Percentiles rank a stretch among this genome's conserved stretches.
phyloP scores from a whole-genome alignment of 192 early-diverging fungal genomes.

The Blastocladiella britannica region DNA sequence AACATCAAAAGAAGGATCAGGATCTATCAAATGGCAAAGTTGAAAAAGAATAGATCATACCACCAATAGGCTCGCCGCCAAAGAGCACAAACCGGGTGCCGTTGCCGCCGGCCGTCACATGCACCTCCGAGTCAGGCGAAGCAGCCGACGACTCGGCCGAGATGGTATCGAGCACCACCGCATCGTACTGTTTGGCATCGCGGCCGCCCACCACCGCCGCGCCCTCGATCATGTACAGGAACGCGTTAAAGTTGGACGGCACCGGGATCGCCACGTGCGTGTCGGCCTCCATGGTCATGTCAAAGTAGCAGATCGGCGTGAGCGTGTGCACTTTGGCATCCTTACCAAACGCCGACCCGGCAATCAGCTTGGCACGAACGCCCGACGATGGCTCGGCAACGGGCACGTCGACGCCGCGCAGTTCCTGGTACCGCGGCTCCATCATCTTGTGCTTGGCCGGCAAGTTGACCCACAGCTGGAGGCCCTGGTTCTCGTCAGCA shows the following conservation, averaged over 20 bases:
- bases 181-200: conserved; percentile 4
- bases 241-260: too few relatives aligned
- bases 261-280: conserved; percentile 34
- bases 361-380: conserved; percentile 58
- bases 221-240: too few relatives aligned
- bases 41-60: too few relatives aligned
- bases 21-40: too few relatives aligned
- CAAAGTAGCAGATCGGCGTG: conserved; percentile 60
- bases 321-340: conserved; percentile 47
- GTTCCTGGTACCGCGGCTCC: conserved; percentile 49
- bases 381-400: conserved; percentile 26
- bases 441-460: conserved; percentile 48
- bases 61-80: conserved; percentile 23
- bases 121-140: conserved; percentile 7
- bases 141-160: conserved; percentile 11
- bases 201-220: too few relatives aligned
- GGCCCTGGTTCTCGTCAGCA: conserved; percentile 17
- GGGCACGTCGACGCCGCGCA: conserved; percentile 40
- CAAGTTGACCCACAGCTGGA: conserved; percentile 65
- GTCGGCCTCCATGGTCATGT: conserved; percentile 39
- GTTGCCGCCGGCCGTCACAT: conserved; percentile 10
- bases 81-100: conserved; percentile 17
- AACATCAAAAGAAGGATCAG: too few relatives aligned
- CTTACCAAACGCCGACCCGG: conserved; percentile 54
- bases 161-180: conserved; percentile 9